Evolutionary conservation across 352 stramenopile genomes (phyloP).

Genomic region (Globisporangium carolinianum): DNA sequence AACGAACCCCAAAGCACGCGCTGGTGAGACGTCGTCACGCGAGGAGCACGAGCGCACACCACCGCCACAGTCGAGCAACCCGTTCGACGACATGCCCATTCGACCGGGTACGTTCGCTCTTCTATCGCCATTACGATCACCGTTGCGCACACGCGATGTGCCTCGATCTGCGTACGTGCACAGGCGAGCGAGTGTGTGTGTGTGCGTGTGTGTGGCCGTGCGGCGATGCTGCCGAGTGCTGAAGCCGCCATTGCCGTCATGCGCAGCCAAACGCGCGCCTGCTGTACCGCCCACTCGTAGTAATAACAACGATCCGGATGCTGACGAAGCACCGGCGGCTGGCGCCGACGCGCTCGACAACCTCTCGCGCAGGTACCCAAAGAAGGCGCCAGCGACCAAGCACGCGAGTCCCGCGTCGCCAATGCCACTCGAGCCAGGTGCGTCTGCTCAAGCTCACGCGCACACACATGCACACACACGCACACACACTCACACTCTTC

Average conservation of each 20-base stretch:
- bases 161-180: neutral
- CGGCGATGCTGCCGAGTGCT: conserved; percentile 18
- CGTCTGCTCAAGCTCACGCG: neutral
- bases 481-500: neutral
- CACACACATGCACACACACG: neutral
- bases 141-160: neutral
- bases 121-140: too few relatives aligned
- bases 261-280: neutral
- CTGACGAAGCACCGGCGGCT: conserved; percentile 14
- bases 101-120: conserved; percentile 23
- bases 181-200: neutral
- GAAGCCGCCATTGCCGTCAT: conserved; percentile 13
- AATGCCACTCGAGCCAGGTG: conserved; percentile 47
- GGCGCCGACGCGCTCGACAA: conserved; percentile 48
- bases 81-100: conserved; percentile 39
- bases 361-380: conserved; percentile 58
- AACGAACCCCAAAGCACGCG: conserved; percentile 34
- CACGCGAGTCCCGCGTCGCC: conserved; percentile 14
- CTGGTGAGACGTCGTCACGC: conserved; percentile 29
- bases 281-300: conserved; percentile 12
- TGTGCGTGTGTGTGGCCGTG: neutral
- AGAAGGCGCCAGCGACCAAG: conserved; percentile 26
- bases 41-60: conserved; percentile 36
- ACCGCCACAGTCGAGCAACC: conserved; percentile 9
- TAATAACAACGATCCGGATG: conserved; percentile 56